Conservation (phyloP, 345 rosid species). For the rapeseed (Brassica napus) region DNA sequence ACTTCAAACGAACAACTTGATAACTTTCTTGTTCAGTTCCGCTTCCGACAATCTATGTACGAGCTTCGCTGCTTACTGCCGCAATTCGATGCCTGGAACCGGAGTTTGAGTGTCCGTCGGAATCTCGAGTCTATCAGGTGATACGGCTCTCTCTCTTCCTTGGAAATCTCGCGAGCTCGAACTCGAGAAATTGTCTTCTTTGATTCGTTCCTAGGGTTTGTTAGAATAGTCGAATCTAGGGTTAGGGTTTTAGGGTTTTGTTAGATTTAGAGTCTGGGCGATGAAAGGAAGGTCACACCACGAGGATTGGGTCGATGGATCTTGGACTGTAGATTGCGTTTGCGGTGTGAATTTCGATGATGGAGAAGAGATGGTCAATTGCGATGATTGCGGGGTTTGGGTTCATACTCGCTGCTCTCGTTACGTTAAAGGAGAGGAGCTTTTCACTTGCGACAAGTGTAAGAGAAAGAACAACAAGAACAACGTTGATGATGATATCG, state of each 20-base stretch:
- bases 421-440: constrained; percentile 80
- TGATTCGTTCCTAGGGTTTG: constrained; percentile 22
- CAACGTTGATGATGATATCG: constrained; percentile 50
- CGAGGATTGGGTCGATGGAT: constrained; percentile 97
- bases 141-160: constrained; percentile 5
- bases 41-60: constrained; percentile 23
- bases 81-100: constrained; percentile 7
- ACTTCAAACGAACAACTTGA: constrained; percentile 21
- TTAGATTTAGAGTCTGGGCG: constrained; percentile 7
- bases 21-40: constrained; percentile 22
- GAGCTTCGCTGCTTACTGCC: constrained; percentile 1
- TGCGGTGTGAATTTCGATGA: constrained; percentile 96
- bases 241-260: constrained; percentile 29
- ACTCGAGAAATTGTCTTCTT: background rate
- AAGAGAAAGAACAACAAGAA: constrained; percentile 59
- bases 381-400: constrained; percentile 98
- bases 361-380: constrained; percentile 99
- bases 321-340: constrained; percentile 98
- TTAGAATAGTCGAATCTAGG: constrained; percentile 2
- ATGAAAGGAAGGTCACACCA: constrained; percentile 51
- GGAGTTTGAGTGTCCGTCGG: constrained; percentile 2
- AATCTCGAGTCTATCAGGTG: constrained; percentile 24
- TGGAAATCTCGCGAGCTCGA: background rate
- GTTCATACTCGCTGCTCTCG: constrained; percentile 97
- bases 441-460: constrained; percentile 92